Evolutionary conservation across 768 basidiomycete species (phyloP).

Genomic region (Dioszegia hungarica): DNA sequence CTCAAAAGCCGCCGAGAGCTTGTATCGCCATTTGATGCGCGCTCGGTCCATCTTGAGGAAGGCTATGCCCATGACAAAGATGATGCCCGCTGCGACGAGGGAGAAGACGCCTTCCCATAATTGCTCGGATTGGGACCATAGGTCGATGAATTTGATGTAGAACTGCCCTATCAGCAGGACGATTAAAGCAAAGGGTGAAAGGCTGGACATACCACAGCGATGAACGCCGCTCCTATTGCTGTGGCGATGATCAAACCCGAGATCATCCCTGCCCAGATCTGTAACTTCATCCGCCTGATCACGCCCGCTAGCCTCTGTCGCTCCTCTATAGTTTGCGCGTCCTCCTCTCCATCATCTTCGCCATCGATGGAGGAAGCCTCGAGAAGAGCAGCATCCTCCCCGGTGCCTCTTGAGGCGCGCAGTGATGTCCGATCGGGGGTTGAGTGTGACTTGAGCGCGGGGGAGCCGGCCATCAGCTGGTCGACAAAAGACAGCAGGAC

Average conservation of each 20-base stretch:
- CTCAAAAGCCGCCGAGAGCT: constrained; percentile 72
- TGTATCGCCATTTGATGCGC: constrained; percentile 88
- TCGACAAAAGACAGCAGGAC: constrained; percentile 88
- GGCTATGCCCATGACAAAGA: constrained; percentile 86
- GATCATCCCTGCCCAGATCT: constrained; percentile 73
- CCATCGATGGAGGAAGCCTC: not conserved
- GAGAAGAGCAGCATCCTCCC: not conserved
- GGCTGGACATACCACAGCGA: constrained; percentile 59
- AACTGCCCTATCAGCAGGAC: constrained; percentile 54
- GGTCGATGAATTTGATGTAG: constrained; percentile 81
- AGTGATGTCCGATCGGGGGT: not conserved
- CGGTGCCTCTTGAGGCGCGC: not conserved
- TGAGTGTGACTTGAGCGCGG: not conserved
- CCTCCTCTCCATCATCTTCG: not conserved
- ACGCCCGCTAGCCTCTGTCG: constrained; percentile 16
- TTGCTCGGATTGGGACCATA: constrained; percentile 78
- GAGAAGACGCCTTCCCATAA: constrained; percentile 81
- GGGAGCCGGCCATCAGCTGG: constrained; percentile 54
- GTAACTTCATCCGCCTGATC: constrained; percentile 59
- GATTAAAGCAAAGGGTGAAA: not conserved
- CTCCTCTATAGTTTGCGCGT: not conserved
- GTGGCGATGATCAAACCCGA: constrained; percentile 73
- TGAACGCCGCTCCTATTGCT: constrained; percentile 83
- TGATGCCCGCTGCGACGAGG: constrained; percentile 58
- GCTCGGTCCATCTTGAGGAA: constrained; percentile 95